Base-by-base conservation (phyloP, 1,139 yeast genomes). In the Pichia sp. region DNA sequence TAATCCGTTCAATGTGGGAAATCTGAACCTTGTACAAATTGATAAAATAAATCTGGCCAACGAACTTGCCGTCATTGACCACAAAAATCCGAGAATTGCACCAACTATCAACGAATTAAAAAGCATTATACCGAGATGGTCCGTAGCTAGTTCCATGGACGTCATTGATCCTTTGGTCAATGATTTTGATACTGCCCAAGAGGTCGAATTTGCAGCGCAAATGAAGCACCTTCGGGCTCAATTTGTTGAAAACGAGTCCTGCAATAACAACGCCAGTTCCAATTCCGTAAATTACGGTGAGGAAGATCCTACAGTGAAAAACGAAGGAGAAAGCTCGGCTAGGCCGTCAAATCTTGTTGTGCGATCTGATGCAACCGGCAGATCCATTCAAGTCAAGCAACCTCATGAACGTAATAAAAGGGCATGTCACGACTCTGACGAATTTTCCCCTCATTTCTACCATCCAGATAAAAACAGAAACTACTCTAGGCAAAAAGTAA, bases 161-260 rank as follows among this genome's bases (percentile, higher is more conserved):
- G n/a, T 17, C 27, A 50, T 53, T 27, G 60, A 60, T 49, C 60
- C 55, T 3, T 27, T 47, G 3, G 40, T 64, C 24, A 61, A 63
- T 53, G 68, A 66, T 53, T 75, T 79, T 52, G 97, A 92, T 65
- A 78, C 95, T 2, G 81, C 78, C 6, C 79, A 75, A 53, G 98
- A 92, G 67, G 72, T 80, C 41, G 80, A 77, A 52, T 91, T 84
- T 70, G 95, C 96, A 1, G 79, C 79, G 48, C 77, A 75, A 45
- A 88, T 90, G 88, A 79, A 78, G 58, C 73, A 74, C 47, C 80
- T 85, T 52, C 79, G 97, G 56, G 71, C 54, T 0, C 57, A 59
- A 12, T 66, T 65, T 55, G 62, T 66, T 17, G 64, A 61, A 17
- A 62, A 56, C 20, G 62, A 58, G 47, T 41, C 34, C 14, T 52